Base-by-base conservation (phyloP, 2,329 filamentous ascomycete genomes). In the Colletotrichum falcatum region DNA sequence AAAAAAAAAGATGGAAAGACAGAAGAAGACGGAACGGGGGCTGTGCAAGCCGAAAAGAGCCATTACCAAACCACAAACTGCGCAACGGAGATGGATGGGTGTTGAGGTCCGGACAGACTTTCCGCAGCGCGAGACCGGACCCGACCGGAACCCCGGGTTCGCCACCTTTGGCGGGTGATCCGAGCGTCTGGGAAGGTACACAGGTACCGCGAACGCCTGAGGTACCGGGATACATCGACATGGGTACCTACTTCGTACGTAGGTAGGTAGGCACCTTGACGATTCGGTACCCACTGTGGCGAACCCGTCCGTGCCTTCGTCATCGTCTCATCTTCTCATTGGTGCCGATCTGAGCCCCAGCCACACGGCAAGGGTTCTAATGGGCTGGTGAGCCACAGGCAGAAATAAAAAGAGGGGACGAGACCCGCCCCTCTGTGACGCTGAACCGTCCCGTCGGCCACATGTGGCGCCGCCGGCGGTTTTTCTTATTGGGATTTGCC, bases 81-180 rank as follows among this genome's bases (percentile, higher is more conserved):
- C 20, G 16, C 30, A 26, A 5, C 14, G 8, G 58, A 28, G 14
- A 35, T 6, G 14, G 42, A 44, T 12, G 33, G 44, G 59, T 61
- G 59, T 61, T 28, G 59, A 51, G 30, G 59, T 61, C 59, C 46
- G 16, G 46, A 61, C 44, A 61, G 59, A 39, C 44, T 61, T 61
- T 49, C 18, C 2, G 30, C 42, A 18, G 14, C 16, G 39, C 6
- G 7, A 6, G 7, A 35, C 30, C 18, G 33, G 16, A 23, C 12
- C 37, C 30, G 46, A 61, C 59, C 58, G 44, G 59, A 61, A 49
- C 12, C 14, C 59, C 59, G 44, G 59, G 59, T 35, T 26, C 33
- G 30, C 59, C 44, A 33, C 30, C n/a, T 16, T 23, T 26, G 7
- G 23, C 59, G 59, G 59, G 59, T 51, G 59, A 61, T 39, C 59